Percentiles rank a stretch among this genome's conserved stretches.
These are phyloP conservation scores for Durusdinium trenchii DNA, from an alignment of 73 alveolate genomes.

Conservation along the genomic window DNA sequence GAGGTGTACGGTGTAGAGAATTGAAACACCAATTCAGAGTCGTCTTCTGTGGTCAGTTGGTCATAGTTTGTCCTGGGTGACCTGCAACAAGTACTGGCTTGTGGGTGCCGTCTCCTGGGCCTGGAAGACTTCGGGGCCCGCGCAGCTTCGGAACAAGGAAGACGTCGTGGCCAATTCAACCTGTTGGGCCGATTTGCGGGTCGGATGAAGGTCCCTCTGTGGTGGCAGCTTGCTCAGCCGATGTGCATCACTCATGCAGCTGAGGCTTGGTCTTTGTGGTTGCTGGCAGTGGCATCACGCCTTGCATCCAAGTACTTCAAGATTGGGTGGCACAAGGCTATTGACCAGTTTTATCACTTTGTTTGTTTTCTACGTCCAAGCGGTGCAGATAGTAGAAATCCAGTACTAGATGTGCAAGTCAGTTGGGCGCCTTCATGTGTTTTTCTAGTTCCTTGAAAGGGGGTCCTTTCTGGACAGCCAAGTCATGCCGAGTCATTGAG, in stretches of 20 bases:
- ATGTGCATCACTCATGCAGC: not conserved
- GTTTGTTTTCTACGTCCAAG: not conserved
- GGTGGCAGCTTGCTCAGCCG: too few relatives aligned
- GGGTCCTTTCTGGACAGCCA: not conserved
- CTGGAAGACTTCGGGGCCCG: not conserved
- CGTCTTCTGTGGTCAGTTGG: too few relatives aligned
- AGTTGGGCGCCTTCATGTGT: not conserved
- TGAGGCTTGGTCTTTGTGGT: constrained; percentile 37
- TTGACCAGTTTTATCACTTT: not conserved
- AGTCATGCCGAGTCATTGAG: not conserved
- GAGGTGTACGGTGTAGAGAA: too few relatives aligned
- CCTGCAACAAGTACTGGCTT: not conserved
- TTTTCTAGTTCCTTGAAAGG: not conserved
- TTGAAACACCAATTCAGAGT: too few relatives aligned
- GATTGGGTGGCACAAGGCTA: constrained; percentile 36
- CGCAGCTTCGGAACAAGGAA: not conserved
- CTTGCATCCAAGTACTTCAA: constrained; percentile 45
- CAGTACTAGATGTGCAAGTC: not conserved
- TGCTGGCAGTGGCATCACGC: constrained; percentile 76
- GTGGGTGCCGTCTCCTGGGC: not conserved
- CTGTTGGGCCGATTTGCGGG: not conserved
- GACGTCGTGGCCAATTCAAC: not conserved
- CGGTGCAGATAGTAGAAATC: not conserved
- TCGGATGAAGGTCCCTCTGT: not conserved
- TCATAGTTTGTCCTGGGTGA: not conserved